A percentile compares a stretch with the other conserved stretches of the same genome.
Evolutionary conservation across 2,329 filamentous ascomycete species (phyloP).

Genomic region (Penicillium sp.): DNA sequence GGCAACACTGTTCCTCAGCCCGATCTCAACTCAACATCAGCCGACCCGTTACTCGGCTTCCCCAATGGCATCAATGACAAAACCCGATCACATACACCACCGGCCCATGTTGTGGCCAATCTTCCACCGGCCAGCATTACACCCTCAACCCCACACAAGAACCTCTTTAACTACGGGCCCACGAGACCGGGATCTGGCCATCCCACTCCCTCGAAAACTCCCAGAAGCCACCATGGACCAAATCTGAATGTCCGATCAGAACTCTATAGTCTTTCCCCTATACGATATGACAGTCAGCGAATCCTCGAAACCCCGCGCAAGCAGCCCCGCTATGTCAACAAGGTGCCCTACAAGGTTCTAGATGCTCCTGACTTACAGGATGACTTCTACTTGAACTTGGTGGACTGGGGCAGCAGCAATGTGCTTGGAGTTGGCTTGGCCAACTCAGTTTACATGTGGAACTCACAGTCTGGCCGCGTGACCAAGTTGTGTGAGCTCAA

Average conservation of each 20-base stretch:
- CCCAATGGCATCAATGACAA: conserved; percentile 57
- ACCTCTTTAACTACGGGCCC: conserved; percentile 88
- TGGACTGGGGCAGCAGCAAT: conserved; percentile 96
- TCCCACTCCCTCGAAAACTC: conserved; percentile 81
- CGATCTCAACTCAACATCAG: conserved; percentile 59
- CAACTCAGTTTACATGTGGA: conserved; percentile 97
- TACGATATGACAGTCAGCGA: conserved; percentile 85
- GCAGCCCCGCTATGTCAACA: conserved; percentile 83
- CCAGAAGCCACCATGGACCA: conserved; percentile 78
- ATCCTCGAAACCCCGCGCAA: conserved; percentile 88
- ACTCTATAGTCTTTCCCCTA: conserved; percentile 91
- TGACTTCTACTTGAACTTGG: conserved; percentile 95
- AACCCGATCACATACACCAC: conserved; percentile 75
- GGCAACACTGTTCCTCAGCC: conserved; percentile 82
- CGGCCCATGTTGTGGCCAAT: conserved; percentile 59
- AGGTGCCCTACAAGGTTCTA: conserved; percentile 95
- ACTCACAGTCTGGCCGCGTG: conserved; percentile 82
- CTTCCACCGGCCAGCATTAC: conserved; percentile 71
- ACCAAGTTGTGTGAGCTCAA: conserved; percentile 89
- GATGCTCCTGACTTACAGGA: conserved; percentile 94
- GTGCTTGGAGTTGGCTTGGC: conserved; percentile 89
- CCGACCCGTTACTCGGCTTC: conserved; percentile 49
- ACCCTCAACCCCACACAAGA: conserved; percentile 94
- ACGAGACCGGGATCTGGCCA: conserved; percentile 71
- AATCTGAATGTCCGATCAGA: conserved; percentile 88